phyloP scores from a whole-genome alignment of 2,329 filamentous ascomycete genomes.

The Zymoseptoria passerinii region DNA sequence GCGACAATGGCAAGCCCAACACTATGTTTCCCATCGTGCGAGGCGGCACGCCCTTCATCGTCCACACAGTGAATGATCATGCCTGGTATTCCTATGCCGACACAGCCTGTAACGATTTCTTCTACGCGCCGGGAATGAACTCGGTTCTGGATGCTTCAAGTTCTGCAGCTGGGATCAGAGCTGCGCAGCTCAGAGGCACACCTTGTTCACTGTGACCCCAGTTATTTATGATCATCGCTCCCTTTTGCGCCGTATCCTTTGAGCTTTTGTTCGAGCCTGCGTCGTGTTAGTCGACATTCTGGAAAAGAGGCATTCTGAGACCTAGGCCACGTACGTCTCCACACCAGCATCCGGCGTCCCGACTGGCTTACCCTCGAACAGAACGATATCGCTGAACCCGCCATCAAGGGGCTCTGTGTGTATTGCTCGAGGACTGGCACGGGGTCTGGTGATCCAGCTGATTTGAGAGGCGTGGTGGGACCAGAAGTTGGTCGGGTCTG shows the following conservation, averaged over 20 bases:
- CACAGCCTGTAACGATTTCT: conserved; percentile 82
- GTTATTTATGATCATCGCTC: conserved; percentile 59
- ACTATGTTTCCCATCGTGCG: conserved; percentile 90
- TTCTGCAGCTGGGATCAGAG: conserved; percentile 55
- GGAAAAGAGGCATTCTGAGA: conserved; percentile 24
- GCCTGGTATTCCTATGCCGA: conserved; percentile 83
- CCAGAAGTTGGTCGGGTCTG: not conserved
- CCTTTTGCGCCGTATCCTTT: conserved; percentile 54
- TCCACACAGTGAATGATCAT: conserved; percentile 85
- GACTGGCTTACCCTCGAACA: conserved; percentile 91
- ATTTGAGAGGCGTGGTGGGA: not conserved
- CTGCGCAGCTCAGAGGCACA: conserved; percentile 58
- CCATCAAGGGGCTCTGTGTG: conserved; percentile 50
- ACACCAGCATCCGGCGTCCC: conserved; percentile 81
- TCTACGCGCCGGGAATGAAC: conserved; percentile 76
- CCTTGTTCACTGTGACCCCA: conserved; percentile 69
- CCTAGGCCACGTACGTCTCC: conserved; percentile 58
- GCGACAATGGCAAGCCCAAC: conserved; percentile 69
- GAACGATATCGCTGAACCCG: conserved; percentile 79
- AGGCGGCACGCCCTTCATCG: conserved; percentile 59
- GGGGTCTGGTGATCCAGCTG: not conserved
- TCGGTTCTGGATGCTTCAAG: conserved; percentile 42
- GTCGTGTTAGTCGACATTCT: not conserved
- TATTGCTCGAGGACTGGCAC: not conserved
- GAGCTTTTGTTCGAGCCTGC: conserved; percentile 51